These are phyloP conservation scores for Harringtonia lauricola DNA, from an alignment of 2,329 filamentous ascomycete genomes.

Conservation along the genomic window DNA sequence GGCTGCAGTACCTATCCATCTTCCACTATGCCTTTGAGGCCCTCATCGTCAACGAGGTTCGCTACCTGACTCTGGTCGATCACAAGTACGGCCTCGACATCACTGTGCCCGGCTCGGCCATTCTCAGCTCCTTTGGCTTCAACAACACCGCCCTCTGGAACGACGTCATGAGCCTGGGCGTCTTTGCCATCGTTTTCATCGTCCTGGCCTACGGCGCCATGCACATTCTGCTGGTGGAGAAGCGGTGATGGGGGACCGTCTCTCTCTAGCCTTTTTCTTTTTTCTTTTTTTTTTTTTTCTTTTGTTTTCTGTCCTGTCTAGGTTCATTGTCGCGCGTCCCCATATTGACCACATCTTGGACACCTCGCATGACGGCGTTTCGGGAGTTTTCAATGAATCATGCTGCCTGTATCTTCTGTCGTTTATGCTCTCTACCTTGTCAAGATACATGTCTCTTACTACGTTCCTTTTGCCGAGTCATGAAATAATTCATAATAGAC, in stretches of 20 bases:
- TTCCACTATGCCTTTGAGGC: conserved; percentile 98
- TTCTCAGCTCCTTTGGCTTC: conserved; percentile 91
- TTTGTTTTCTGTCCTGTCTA: background rate
- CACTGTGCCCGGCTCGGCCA: conserved; percentile 86
- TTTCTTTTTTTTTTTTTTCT: background rate
- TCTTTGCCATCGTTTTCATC: conserved; percentile 76
- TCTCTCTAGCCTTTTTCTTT: background rate
- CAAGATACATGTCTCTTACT: no score
- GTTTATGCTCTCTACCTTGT: no score
- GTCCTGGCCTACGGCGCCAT: conserved; percentile 83
- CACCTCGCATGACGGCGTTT: no score
- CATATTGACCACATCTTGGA: background rate
- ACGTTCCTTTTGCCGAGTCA: no score
- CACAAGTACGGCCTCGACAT: conserved; percentile 96
- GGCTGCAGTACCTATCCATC: conserved; percentile 89
- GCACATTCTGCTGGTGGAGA: conserved; percentile 89
- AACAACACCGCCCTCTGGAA: conserved; percentile 76
- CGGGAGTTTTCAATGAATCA: no score
- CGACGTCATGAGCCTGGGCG: conserved; percentile 69
- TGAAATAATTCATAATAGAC: no score
- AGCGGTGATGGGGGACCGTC: conserved; percentile 37
- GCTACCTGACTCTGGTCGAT: conserved; percentile 78
- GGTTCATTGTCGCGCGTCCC: background rate
- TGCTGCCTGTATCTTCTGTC: no score
- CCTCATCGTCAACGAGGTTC: conserved; percentile 93